Percentiles rank a stretch among this genome's conserved stretches.
phyloP scores from a whole-genome alignment of 208 protist genomes.

The Trypanosoma congolense region DNA sequence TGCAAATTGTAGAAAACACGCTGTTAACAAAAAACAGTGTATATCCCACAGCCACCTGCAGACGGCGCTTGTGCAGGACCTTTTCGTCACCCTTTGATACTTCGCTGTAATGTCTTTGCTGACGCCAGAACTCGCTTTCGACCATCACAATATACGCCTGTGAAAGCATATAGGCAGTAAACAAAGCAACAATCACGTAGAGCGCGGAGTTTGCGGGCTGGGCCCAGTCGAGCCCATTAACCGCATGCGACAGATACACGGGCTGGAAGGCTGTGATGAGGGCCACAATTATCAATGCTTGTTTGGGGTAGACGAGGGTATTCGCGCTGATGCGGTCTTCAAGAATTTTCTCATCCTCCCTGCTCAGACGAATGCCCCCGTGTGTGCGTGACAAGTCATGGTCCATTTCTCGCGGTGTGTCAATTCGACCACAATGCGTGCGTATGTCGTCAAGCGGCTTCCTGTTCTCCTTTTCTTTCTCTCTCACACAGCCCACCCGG shows the following conservation, averaged over 20 bases:
- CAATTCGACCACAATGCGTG: not conserved
- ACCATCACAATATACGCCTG: slow-evolving; percentile 87
- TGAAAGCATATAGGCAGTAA: slow-evolving; percentile 70
- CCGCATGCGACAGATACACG: slow-evolving; percentile 79
- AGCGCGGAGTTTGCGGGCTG: slow-evolving; percentile 46
- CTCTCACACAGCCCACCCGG: not conserved
- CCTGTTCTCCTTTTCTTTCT: not conserved
- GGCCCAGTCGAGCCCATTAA: slow-evolving; percentile 73
- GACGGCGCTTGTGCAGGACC: slow-evolving; percentile 61
- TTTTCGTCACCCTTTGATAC: slow-evolving; percentile 59
- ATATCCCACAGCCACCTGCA: slow-evolving; percentile 79
- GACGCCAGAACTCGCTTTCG: slow-evolving; percentile 82
- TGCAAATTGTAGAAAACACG: slow-evolving; percentile 75
- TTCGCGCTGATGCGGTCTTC: slow-evolving; percentile 83
- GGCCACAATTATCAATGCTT: slow-evolving; percentile 54
- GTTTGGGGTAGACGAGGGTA: slow-evolving; percentile 74
- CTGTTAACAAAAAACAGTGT: slow-evolving; percentile 82
- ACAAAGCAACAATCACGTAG: slow-evolving; percentile 45
- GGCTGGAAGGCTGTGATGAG: slow-evolving; percentile 74
- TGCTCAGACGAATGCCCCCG: slow-evolving; percentile 13
- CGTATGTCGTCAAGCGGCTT: too few species aligned
- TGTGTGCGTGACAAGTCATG: not conserved
- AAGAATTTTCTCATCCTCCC: slow-evolving; percentile 65
- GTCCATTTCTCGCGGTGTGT: not conserved
- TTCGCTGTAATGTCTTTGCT: slow-evolving; percentile 84